phyloP scores from a whole-genome alignment of 1,284 basidiomycete genomes.

The Phellopilus nigrolimitatus region DNA sequence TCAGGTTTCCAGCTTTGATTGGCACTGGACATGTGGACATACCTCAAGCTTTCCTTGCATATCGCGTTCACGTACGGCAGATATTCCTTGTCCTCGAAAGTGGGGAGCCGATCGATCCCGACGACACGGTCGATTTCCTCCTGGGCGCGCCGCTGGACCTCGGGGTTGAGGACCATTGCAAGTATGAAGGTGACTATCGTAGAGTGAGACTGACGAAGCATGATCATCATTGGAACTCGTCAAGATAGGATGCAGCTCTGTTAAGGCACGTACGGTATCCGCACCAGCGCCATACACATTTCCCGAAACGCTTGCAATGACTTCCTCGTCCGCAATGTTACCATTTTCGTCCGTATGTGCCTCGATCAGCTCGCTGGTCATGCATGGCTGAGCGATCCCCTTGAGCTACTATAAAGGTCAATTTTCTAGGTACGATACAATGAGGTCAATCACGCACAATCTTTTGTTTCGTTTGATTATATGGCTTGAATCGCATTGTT shows the following conservation, averaged over 20 bases:
- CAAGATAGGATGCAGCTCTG: background rate
- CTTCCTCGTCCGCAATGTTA: conserved; percentile 6
- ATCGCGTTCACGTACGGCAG: conserved; percentile 24
- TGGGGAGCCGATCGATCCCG: conserved; percentile 22
- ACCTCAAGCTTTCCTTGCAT: conserved; percentile 20
- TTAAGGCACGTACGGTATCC: background rate
- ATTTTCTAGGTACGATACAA: too few relatives aligned
- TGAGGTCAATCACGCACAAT: too few relatives aligned
- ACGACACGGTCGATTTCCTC: conserved; percentile 23
- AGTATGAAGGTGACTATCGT: conserved; percentile 11
- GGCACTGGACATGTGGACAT: too few relatives aligned
- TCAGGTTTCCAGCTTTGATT: background rate
- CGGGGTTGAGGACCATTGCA: conserved; percentile 20
- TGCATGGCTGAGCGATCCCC: conserved; percentile 7
- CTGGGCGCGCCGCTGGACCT: conserved; percentile 17
- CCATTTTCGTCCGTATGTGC: conserved; percentile 3
- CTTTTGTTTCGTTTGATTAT: background rate
- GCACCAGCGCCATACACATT: conserved; percentile 3
- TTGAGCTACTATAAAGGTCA: background rate
- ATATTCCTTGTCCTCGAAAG: conserved; percentile 22
- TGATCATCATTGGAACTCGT: background rate
- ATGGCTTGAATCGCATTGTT: background rate
- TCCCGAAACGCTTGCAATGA: background rate
- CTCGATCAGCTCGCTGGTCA: conserved; percentile 3
- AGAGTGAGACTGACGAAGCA: background rate